phyloP scores from a whole-genome alignment of 192 early-diverging fungal genomes.

The Umbelopsis sp. region DNA sequence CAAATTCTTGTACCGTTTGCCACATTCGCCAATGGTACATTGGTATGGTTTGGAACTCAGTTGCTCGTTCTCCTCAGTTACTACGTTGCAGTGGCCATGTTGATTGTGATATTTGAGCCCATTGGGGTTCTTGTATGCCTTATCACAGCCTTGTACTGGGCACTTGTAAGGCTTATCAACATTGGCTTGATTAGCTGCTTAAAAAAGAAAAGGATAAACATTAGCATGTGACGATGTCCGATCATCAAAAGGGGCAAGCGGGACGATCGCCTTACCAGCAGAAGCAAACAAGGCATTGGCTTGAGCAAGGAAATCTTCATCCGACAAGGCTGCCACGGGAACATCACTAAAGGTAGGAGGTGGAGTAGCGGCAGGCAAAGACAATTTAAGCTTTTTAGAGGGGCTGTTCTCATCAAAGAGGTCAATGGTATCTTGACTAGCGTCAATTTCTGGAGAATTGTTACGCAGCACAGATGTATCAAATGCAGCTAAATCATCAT shows the following conservation, averaged over 20 bases:
- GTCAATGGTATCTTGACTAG: no score
- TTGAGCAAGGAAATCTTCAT: slow-evolving; percentile 48
- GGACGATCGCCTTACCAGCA: slow-evolving; percentile 25
- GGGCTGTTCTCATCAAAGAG: background rate
- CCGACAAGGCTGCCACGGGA: slow-evolving; percentile 31
- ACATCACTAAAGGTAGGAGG: slow-evolving; percentile 19
- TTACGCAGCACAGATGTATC: slow-evolving; percentile 14
- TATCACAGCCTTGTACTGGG: slow-evolving; percentile 82
- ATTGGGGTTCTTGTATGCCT: slow-evolving; percentile 98
- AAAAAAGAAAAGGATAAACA: slow-evolving; percentile 10
- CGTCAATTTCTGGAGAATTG: background rate
- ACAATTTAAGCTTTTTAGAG: slow-evolving; percentile 31
- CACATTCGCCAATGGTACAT: slow-evolving; percentile 83
- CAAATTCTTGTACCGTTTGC: slow-evolving; percentile 95
- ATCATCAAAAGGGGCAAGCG: background rate
- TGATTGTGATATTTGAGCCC: slow-evolving; percentile 98
- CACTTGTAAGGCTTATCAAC: slow-evolving; percentile 90
- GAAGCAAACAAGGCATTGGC: slow-evolving; percentile 40
- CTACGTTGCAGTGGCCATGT: slow-evolving; percentile 83
- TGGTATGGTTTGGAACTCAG: slow-evolving; percentile 70
- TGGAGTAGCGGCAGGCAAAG: slow-evolving; percentile 16
- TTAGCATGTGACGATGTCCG: background rate
- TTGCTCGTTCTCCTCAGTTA: slow-evolving; percentile 58
- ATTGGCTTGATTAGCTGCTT: slow-evolving; percentile 24
- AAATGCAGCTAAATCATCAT: slow-evolving; percentile 10